These are phyloP conservation scores for Chaetomium fimeti DNA, from an alignment of 495 filamentous ascomycete genomes.

Conservation along the genomic window DNA sequence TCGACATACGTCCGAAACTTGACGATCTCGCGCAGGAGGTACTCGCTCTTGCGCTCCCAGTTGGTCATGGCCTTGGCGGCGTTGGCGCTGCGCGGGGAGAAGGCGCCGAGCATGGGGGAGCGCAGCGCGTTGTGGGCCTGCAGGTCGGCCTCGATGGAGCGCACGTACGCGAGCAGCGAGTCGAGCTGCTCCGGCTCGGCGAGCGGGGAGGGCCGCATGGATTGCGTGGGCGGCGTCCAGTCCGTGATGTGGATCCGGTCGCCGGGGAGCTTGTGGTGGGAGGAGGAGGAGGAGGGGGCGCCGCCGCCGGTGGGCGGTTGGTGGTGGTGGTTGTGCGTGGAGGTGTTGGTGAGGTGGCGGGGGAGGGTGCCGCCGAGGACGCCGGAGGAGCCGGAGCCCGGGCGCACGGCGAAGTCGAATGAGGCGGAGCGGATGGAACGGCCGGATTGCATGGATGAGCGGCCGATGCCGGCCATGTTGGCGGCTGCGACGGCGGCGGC, in stretches of 20 bases:
- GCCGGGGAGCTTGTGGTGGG: constrained; percentile 63
- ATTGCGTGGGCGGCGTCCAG: constrained; percentile 91
- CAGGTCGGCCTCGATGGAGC: constrained; percentile 81
- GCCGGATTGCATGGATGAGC: constrained; percentile 46
- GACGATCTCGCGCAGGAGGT: constrained; percentile 90
- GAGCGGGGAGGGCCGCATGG: constrained; percentile 75
- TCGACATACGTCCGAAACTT: constrained; percentile 97
- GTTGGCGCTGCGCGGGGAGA: constrained; percentile 83
- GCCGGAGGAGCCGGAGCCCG: constrained; percentile 63
- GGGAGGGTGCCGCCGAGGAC: constrained; percentile 50
- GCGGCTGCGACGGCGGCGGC: constrained; percentile 20
- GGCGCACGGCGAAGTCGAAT: constrained; percentile 42
- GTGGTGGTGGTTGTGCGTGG: background rate
- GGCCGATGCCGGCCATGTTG: constrained; percentile 15
- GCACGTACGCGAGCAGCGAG: constrained; percentile 73
- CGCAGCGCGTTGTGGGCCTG: constrained; percentile 83
- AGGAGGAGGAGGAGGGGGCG: constrained; percentile 8
- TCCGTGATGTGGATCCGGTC: constrained; percentile 83
- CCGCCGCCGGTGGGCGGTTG: background rate
- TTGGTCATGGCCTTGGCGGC: constrained; percentile 79
- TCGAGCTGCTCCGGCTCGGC: constrained; percentile 78
- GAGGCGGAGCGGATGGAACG: constrained; percentile 43
- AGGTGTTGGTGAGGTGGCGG: constrained; percentile 22
- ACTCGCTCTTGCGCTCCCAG: constrained; percentile 93
- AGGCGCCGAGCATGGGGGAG: constrained; percentile 81